These are phyloP conservation scores for Trichoderma gamsii DNA, from an alignment of 495 filamentous ascomycete genomes.

Conservation along the genomic window DNA sequence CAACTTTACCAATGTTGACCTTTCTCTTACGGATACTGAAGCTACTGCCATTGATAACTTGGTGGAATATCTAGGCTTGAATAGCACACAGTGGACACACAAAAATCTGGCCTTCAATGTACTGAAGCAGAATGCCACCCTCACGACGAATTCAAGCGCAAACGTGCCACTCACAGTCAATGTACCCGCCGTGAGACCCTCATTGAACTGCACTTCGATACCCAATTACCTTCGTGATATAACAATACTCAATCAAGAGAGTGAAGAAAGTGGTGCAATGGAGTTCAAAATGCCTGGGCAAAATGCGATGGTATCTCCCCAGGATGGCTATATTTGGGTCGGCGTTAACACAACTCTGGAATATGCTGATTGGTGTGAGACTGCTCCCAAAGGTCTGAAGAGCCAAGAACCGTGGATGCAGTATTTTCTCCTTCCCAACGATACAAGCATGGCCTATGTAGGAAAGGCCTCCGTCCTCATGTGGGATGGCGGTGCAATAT, in stretches of 20 bases:
- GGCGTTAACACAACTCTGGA: neutral
- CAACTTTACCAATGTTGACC: constrained; percentile 10
- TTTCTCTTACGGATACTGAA: constrained; percentile 17
- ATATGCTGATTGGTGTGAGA: constrained; percentile 4
- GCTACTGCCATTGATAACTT: constrained; percentile 18
- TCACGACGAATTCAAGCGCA: neutral
- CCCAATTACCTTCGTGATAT: neutral
- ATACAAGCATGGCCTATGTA: constrained; percentile 3
- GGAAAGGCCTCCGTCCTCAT: constrained; percentile 9
- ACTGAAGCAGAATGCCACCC: neutral
- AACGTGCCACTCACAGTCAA: neutral
- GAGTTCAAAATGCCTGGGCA: neutral
- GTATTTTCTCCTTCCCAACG: constrained; percentile 15
- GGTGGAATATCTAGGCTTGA: constrained; percentile 16
- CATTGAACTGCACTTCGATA: constrained; percentile 17
- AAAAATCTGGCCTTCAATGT: constrained; percentile 19
- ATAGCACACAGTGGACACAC: constrained; percentile 18
- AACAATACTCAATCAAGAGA: neutral
- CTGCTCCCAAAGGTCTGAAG: neutral
- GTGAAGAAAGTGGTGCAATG: no score
- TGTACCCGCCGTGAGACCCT: constrained; percentile 15
- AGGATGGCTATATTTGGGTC: neutral
- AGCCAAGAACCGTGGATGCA: neutral
- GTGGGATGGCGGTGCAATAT: neutral
- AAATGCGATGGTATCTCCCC: neutral